Base-by-base conservation (phyloP, 2,329 filamentous ascomycete species). In the Aspergillus fijiensis region DNA sequence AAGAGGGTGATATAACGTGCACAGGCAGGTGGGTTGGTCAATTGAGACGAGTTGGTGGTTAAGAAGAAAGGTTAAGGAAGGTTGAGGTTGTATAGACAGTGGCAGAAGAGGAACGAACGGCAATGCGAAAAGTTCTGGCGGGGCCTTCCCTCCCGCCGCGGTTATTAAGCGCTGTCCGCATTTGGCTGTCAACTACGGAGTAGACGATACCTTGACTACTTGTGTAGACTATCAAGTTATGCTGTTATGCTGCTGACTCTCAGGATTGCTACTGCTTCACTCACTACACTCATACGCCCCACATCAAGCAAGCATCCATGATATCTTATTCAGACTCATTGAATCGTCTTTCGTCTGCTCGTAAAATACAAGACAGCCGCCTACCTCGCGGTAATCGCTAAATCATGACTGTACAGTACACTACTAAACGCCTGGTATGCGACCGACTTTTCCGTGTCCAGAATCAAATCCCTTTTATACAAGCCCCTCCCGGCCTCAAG, bases 401-500 rank as follows among this genome's bases (percentile, higher is more conserved):
- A 49, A 48, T 42, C 33, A n/a, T 42, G 33, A 48, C 53, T 31
- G 48, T 31, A 50, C 14, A 50, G 49, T 50, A 50, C 49, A 50
- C 21, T 29, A 29, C 49, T 29, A 45, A 55, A 55, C 53, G 53
- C 53, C 53, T 47, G 53, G 53, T 55, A 55, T 55, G 53, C 53
- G 47, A 48, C 42, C 42, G 42, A 51, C 49, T 33, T 33, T 29
- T 45, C 39, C 39, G 3, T 35, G 33, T 45, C 39, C 39, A 45
- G 39, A 45, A 45, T 45, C 39, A 45, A 45, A n/a, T 58, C 31
- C 54, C 57, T 60, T 60, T 65, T 58, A 25, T 27, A 35, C 49
- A 27, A 11, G 10, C 21, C 19, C 10, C 11, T 19, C 23, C 7
- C 21, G 9, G 19, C 48, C 11, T 51, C 27, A 45, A 23, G 29